phyloP scores from a whole-genome alignment of 2,329 filamentous ascomycete genomes.

The Penicillium sp. region DNA sequence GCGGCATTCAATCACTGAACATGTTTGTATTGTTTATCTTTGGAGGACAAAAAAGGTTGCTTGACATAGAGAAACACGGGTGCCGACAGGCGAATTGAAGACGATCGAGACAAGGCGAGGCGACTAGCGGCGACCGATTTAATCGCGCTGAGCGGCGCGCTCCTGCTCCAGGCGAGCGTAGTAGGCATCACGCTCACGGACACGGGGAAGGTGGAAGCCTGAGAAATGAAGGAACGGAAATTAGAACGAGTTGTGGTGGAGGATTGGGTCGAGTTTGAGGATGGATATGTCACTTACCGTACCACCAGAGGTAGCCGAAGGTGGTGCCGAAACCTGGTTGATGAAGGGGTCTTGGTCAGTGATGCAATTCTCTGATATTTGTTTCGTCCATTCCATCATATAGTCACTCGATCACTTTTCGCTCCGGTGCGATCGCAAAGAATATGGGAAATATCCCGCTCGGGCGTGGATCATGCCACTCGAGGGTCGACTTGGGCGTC shows the following conservation, averaged over 20 bases:
- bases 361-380: not conserved
- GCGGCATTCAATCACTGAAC: not conserved
- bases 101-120: slow-evolving; percentile 15
- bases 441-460: not conserved
- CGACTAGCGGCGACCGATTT: slow-evolving; percentile 25
- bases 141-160: slow-evolving; percentile 51
- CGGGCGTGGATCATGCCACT: slow-evolving; percentile 24
- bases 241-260: slow-evolving; percentile 5
- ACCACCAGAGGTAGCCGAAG: slow-evolving; percentile 70
- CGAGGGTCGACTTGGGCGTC: not conserved
- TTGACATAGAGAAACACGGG: slow-evolving; percentile 21
- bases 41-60: slow-evolving; percentile 16
- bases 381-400: not conserved
- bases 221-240: not conserved
- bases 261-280: not conserved
- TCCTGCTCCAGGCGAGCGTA: slow-evolving; percentile 68
- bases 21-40: slow-evolving; percentile 11
- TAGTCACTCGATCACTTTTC: not conserved
- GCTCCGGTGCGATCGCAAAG: slow-evolving; percentile 1
- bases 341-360: slow-evolving; percentile 21
- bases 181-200: slow-evolving; percentile 66
- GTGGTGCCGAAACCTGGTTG: slow-evolving; percentile 63
- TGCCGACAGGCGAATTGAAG: slow-evolving; percentile 23
- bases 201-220: slow-evolving; percentile 69
- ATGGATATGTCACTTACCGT: slow-evolving; percentile 53